Evolutionary conservation across 2,329 filamentous ascomycete genomes (phyloP), one percentile per base, ranked within the genome.

Genomic region (Apiospora koreana): DNA sequence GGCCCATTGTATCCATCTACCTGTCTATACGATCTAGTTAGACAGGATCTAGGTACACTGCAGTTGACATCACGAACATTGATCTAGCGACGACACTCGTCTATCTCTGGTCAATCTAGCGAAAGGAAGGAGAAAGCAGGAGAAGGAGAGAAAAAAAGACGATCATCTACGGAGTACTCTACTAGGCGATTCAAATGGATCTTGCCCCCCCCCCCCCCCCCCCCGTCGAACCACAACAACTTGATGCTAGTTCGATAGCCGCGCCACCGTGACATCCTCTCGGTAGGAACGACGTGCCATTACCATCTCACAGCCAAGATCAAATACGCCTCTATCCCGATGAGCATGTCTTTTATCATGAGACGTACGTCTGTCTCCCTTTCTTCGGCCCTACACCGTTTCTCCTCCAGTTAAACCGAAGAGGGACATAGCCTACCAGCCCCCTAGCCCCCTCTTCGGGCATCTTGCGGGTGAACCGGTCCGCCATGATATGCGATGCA

Each of bases 191-290:
- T 35, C 28, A 9, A 9, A 38, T 31, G 54, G 14, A 62, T 62
- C 54, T 62, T 21, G 54, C 18, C 18, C 54, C n/a, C n/a, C n/a
- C n/a, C n/a, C n/a, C n/a, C n/a, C 23, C 48, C 25, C 31, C n/a
- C 23, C 48, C 25, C 31, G 54, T 62, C 54, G 54, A 62, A 62
- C 54, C 54, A 62, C 54, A 62, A 62, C 54, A 14, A 31, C 54
- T 38, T 38, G 54, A n/a, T 62, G 35, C 31, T 58, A 58, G 50
- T 58, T 58, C 54, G 54, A 62, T 62, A 38, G 54, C 54, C 54
- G 54, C 50, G 12, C 50, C 50, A 58, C 28, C 50, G 6, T 14
- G 28, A 21, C 28, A n/a, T 58, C 28, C 50, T 35, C 54, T 38
- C 31, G 54, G 18, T 38, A n/a, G 48, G 28, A n/a, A 2, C 28